A percentile compares a stretch with the other conserved stretches of the same genome.
Conservation (phyloP, 768 basidiomycete genomes). For the Galerina marginata region DNA sequence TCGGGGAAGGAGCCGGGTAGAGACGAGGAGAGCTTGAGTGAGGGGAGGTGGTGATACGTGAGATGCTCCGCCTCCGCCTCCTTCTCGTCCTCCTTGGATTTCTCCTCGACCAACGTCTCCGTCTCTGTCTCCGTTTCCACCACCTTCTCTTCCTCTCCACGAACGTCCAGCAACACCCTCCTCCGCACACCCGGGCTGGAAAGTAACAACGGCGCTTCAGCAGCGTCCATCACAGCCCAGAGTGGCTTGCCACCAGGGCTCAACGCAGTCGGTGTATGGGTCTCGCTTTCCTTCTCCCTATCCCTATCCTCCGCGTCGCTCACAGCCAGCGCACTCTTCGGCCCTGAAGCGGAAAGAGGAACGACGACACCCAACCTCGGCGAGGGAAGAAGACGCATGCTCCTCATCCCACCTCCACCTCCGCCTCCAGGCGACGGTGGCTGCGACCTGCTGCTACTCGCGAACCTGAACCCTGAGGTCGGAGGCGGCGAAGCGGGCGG, state of each 20-base stretch:
- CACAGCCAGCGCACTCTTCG: background rate
- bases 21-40: constrained; percentile 22
- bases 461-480: constrained; percentile 8
- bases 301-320: background rate
- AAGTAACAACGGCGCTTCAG: background rate
- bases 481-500: constrained; percentile 50
- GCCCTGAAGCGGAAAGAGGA: background rate
- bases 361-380: constrained; percentile 5
- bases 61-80: background rate
- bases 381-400: background rate
- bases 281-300: too few species aligned
- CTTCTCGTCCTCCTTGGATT: background rate
- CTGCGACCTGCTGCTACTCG: background rate
- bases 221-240: constrained; percentile 7
- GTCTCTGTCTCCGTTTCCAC: too few species aligned
- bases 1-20: constrained; percentile 37
- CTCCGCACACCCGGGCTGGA: background rate
- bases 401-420: background rate
- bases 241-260: background rate
- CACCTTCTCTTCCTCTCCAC: too few species aligned
- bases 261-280: constrained; percentile 1
- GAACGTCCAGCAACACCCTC: constrained; percentile 1
- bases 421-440: background rate
- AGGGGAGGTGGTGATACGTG: background rate
- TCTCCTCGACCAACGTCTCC: background rate